Percentiles rank a stretch among this genome's conserved stretches.
phyloP scores from a whole-genome alignment of 2,329 filamentous ascomycete genomes.

The Venturia carpophila region DNA sequence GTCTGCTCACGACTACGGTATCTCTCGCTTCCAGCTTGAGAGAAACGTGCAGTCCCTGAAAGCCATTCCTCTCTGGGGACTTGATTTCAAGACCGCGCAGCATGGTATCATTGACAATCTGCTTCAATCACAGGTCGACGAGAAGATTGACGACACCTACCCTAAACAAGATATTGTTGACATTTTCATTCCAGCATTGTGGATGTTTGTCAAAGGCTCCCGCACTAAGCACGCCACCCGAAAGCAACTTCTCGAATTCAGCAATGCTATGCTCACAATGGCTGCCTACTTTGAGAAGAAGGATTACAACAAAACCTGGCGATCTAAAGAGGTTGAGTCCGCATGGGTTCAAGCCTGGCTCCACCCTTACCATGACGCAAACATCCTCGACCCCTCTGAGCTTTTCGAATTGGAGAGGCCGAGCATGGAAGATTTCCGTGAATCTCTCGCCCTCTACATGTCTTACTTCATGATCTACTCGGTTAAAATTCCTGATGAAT shows the following conservation, averaged over 20 bases:
- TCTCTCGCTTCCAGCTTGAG: constrained; percentile 49
- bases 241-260: constrained; percentile 39
- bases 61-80: constrained; percentile 47
- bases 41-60: constrained; percentile 48
- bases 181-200: constrained; percentile 48
- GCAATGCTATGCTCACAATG: constrained; percentile 42
- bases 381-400: constrained; percentile 26
- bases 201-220: constrained; percentile 44
- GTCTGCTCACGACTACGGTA: constrained; percentile 46
- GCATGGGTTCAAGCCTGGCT: constrained; percentile 43
- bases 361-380: constrained; percentile 35
- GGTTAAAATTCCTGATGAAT: constrained; percentile 36
- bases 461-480: constrained; percentile 45
- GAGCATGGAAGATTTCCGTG: constrained; percentile 28
- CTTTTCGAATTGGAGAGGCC: constrained; percentile 30
- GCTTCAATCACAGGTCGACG: constrained; percentile 44
- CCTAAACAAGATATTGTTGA: constrained; percentile 41
- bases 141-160: constrained; percentile 36
- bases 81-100: constrained; percentile 45
- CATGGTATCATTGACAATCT: constrained; percentile 48
- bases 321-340: constrained; percentile 37
- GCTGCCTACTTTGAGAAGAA: constrained; percentile 45
- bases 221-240: constrained; percentile 39
- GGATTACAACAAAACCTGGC: constrained; percentile 44
- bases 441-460: constrained; percentile 29